Evolutionary conservation across 225 moss, liverwort and hornwort genomes (phyloP).

Genomic region (Takakia lepidozioides): DNA sequence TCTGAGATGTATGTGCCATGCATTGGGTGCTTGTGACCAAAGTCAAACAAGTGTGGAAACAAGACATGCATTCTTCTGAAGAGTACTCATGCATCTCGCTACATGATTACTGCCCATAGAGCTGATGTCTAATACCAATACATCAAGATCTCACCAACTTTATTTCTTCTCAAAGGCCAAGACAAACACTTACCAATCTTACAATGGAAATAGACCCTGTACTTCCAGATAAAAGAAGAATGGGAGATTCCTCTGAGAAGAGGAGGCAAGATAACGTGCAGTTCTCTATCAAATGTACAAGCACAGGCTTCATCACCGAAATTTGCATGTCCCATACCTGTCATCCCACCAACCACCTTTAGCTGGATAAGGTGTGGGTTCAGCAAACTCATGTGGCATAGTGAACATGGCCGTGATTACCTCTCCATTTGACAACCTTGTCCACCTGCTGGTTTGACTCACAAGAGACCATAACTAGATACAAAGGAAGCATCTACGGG

Average conservation of each 20-base stretch:
- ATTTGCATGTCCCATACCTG: conserved; percentile 94
- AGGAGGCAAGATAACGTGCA: conserved; percentile 68
- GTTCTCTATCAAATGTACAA: conserved; percentile 65
- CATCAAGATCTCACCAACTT: background rate
- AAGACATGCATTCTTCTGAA: background rate
- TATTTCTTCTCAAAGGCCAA: background rate
- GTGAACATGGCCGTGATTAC: background rate
- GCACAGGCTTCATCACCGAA: conserved; percentile 81
- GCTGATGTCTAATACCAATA: background rate
- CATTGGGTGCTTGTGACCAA: background rate
- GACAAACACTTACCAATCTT: conserved; percentile 47
- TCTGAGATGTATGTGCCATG: background rate
- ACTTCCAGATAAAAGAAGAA: conserved; percentile 68
- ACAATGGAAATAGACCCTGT: conserved; percentile 52
- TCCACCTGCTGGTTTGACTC: background rate
- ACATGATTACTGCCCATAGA: background rate
- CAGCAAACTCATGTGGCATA: too few relatives aligned
- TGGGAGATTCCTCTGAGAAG: conserved; percentile 72
- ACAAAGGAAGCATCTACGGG: background rate
- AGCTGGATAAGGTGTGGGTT: too few relatives aligned
- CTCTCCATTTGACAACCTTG: background rate
- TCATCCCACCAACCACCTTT: conserved; percentile 4
- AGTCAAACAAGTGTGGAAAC: background rate
- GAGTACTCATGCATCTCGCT: too few relatives aligned
- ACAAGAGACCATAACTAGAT: background rate